Percentiles rank a stretch among this genome's conserved stretches.
phyloP scores from a whole-genome alignment of 768 basidiomycete species.

The Mycena vulgaris region DNA sequence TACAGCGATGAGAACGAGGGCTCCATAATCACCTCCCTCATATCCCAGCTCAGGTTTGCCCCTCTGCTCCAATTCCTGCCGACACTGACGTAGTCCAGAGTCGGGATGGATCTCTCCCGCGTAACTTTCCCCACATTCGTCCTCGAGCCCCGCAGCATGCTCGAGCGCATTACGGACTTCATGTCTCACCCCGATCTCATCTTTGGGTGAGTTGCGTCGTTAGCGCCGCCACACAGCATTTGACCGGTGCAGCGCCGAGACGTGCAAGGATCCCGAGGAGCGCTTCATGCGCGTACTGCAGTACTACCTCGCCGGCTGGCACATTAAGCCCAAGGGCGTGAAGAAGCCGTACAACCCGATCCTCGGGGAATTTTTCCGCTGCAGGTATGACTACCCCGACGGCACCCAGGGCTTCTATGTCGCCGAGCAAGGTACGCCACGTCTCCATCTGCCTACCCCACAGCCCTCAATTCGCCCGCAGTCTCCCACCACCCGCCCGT shows the following conservation, averaged over 20 bases:
- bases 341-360: conserved; percentile 99
- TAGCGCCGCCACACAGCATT: conserved; percentile 17
- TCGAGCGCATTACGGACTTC: conserved; percentile 99
- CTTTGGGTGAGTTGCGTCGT: conserved; percentile 78
- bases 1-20: conserved; percentile 93
- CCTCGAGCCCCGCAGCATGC: conserved; percentile 96
- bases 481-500: conserved; percentile 97
- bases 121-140: conserved; percentile 97
- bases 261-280: conserved; percentile 88
- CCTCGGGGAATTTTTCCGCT: conserved; percentile 98
- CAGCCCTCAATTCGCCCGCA: conserved; percentile 48
- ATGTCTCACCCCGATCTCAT: conserved; percentile 99
- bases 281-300: conserved; percentile 92
- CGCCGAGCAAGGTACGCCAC: conserved; percentile 87
- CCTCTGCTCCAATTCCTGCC: background rate
- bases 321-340: conserved; percentile 98
- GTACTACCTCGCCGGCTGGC: conserved; percentile 99
- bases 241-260: conserved; percentile 73
- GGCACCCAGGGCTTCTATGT: conserved; percentile 95
- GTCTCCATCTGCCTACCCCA: background rate
- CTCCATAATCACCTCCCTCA: conserved; percentile 88
- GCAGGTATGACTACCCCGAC: conserved; percentile 92
- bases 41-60: conserved; percentile 87
- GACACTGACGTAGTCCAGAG: conserved; percentile 60
- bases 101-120: conserved; percentile 97